A percentile compares a stretch with the other conserved stretches of the same genome.
phyloP scores from a whole-genome alignment of 495 filamentous ascomycete genomes.

The Xylaria bambusicola region DNA sequence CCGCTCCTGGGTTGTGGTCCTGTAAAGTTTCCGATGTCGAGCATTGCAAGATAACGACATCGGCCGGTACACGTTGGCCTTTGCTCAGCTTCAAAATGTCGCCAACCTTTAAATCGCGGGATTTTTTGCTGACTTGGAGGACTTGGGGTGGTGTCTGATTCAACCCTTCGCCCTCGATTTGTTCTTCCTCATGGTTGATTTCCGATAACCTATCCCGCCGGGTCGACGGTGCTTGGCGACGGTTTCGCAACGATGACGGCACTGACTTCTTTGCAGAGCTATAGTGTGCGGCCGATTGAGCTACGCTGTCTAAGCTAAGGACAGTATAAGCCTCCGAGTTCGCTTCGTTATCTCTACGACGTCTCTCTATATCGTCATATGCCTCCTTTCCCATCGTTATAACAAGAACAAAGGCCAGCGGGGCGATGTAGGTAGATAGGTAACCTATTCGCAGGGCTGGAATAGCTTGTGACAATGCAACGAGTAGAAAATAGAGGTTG shows the following conservation, averaged over 20 bases:
- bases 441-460: conserved; percentile 89
- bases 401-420: conserved; percentile 84
- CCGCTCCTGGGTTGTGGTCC: conserved; percentile 27
- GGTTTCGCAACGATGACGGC: conserved; percentile 35
- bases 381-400: conserved; percentile 97
- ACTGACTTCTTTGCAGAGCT: conserved; percentile 40
- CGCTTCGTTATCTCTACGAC: conserved; percentile 86
- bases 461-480: conserved; percentile 90
- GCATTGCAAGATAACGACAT: conserved; percentile 90
- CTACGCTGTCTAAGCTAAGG: conserved; percentile 62
- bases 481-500: conserved; percentile 97
- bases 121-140: conserved; percentile 71
- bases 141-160: conserved; percentile 43
- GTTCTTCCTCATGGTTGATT: conserved; percentile 56
- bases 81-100: conserved; percentile 91
- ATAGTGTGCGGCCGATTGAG: conserved; percentile 29
- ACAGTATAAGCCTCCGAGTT: conserved; percentile 91
- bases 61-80: conserved; percentile 88
- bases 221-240: conserved; percentile 30
- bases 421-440: conserved; percentile 90
- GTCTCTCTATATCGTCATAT: conserved; percentile 84
- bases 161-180: conserved; percentile 45
- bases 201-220: conserved; percentile 49
- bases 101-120: conserved; percentile 89
- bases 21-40: conserved; percentile 61